These are phyloP conservation scores for Fagopyrum tataricum DNA, from an alignment of 148 eudicot genomes.

Conservation along the genomic window DNA sequence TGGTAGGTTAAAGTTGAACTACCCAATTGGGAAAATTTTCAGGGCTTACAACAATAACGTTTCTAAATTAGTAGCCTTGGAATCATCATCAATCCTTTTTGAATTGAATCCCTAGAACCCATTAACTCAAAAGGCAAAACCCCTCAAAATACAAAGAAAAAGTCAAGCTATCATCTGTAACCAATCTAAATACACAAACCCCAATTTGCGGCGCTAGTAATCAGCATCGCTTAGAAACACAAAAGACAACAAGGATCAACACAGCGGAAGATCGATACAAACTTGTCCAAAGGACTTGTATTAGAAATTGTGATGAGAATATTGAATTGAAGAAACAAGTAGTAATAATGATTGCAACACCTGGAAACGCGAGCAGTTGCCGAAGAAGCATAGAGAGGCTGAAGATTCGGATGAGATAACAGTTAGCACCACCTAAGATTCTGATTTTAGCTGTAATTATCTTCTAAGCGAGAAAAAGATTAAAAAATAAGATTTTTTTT, in stretches of 20 bases:
- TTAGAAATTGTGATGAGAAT: not conserved
- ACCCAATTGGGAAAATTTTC: not conserved
- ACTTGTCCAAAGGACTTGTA: not conserved
- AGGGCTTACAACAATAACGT: not conserved
- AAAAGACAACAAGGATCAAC: conserved; percentile 2
- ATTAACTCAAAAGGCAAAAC: not conserved
- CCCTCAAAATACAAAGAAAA: not conserved
- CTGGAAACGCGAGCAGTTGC: not conserved
- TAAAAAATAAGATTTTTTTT: not conserved
- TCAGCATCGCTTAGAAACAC: not conserved
- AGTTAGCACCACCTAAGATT: conserved; percentile 8
- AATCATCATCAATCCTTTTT: not conserved
- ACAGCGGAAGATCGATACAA: not conserved
- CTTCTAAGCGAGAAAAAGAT: not conserved
- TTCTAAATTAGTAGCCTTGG: conserved; percentile 2
- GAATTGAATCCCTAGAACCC: conserved; percentile 12
- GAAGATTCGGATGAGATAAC: conserved; percentile 12
- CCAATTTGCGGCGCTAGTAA: not conserved
- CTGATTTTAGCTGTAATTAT: not conserved
- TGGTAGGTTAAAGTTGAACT: conserved; percentile 1
- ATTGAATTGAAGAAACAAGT: not conserved
- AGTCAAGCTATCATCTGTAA: conserved; percentile 1
- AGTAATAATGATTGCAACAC: not conserved
- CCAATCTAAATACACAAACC: not conserved
- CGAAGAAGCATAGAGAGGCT: not conserved